Evolutionary conservation across 192 early-diverging fungal genomes (phyloP).

Genomic region (Podila epigama): DNA sequence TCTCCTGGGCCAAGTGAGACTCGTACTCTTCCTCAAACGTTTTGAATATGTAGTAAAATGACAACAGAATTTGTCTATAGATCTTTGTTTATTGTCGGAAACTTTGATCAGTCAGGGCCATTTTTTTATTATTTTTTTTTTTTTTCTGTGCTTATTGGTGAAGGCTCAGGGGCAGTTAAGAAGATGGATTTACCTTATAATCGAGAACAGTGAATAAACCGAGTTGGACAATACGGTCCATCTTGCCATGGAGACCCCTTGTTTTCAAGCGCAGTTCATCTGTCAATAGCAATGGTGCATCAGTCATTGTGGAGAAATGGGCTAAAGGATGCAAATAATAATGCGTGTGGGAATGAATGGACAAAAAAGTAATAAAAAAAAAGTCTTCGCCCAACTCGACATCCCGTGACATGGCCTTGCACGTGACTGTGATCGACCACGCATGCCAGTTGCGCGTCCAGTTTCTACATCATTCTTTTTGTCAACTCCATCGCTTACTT

Average conservation of each 20-base stretch:
- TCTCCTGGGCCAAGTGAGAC: not conserved
- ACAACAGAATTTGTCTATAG: conserved; percentile 35
- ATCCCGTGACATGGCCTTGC: no score
- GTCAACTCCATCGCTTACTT: not conserved
- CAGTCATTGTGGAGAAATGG: not conserved
- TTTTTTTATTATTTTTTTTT: no score
- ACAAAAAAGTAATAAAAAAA: not conserved
- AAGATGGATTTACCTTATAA: conserved; percentile 18
- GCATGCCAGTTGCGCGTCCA: not conserved
- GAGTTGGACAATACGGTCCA: conserved; percentile 26
- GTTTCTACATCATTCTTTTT: not conserved
- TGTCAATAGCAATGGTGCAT: conserved; percentile 9
- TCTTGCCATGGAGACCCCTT: conserved; percentile 24
- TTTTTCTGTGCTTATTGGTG: no score
- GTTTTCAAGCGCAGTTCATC: conserved; percentile 36
- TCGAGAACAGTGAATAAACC: conserved; percentile 40
- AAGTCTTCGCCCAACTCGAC: no score
- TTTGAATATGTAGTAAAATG: conserved; percentile 41
- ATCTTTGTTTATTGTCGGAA: conserved; percentile 8
- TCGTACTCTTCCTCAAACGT: conserved; percentile 34
- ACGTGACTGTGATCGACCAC: not conserved
- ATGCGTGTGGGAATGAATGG: not conserved
- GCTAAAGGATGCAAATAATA: not conserved
- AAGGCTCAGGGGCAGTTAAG: not conserved
- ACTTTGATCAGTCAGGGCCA: no score